Base-by-base conservation (phyloP, 148 eudicot species). In the Chenopodium berlandieri region DNA sequence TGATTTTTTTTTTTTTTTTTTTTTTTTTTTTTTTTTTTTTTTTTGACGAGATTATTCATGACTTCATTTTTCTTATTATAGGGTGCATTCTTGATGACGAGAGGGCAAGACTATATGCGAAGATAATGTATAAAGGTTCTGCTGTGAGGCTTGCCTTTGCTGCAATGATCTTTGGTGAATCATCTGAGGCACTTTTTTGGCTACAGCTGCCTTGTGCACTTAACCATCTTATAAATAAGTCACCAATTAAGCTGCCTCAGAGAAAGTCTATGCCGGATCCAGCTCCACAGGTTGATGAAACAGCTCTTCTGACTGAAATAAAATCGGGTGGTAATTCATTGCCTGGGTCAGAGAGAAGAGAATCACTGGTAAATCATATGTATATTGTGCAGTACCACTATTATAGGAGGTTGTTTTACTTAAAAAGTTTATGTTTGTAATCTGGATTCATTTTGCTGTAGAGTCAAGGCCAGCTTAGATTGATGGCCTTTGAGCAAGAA, bases 1-100 rank as follows among this genome's bases (percentile, higher is more conserved):
- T 50, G 40, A n/a, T 4, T 81, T 32, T 78, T 11, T 79, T 9
- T 79, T 76, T 34, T 71, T 11, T 65, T 78, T 3, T 71, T 77
- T 46, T 64, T 76, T 9, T 4, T 81, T 32, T 78, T 11, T 79
- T 9, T 79, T 76, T 34, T 71, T 11, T 65, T 78, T 3, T 71
- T 77, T 46, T 64, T 76, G 8, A 40, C 8, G 44, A 56, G 17
- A 69, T 54, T 77, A 79, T 67, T 64, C 81, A 80, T 58, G 32
- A 25, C 7, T 81, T 32, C 80, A 19, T 79, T 11, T 79, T 76
- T 34, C 75, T 12, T 65, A 73, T 3, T 87, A 70, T 81, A 96
- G 99, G 94, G 75, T 90, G 93, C 91, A 91, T 96, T 81, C 95
- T 96, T 88, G 97, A 96, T 86, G 93, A 94, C 75, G 95, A 94